A percentile compares a stretch with the other conserved stretches of the same genome.
phyloP scores from a whole-genome alignment of 352 stramenopile species.

The Globisporangium nodosum region DNA sequence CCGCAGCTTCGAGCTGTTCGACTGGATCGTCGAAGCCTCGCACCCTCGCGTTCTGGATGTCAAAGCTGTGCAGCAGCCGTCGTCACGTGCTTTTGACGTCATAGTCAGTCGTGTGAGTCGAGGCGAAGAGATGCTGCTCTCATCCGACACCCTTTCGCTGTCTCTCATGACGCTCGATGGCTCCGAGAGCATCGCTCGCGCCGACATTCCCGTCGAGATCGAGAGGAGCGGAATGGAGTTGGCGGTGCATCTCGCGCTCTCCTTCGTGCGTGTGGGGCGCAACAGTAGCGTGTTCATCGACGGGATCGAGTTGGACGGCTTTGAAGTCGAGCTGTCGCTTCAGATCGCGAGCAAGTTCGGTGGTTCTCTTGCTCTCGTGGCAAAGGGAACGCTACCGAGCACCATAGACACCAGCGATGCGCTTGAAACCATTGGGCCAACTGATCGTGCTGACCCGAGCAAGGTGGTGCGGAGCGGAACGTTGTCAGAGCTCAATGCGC shows the following conservation, averaged over 20 bases:
- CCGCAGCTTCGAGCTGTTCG: not conserved
- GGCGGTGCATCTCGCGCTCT: slow-evolving; percentile 2
- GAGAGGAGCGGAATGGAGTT: slow-evolving; percentile 5
- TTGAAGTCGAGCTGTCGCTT: slow-evolving; percentile 7
- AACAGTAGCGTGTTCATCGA: slow-evolving; percentile 5
- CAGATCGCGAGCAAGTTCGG: slow-evolving; percentile 2
- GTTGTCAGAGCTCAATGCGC: slow-evolving; percentile 11
- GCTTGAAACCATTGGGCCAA: not conserved
- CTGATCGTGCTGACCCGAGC: not conserved
- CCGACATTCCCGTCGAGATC: slow-evolving; percentile 5
- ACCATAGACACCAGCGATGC: not conserved
- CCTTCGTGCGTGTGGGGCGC: slow-evolving; percentile 6
- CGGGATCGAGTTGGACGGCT: slow-evolving; percentile 9
- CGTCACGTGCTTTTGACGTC: not conserved
- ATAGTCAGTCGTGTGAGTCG: slow-evolving; percentile 2
- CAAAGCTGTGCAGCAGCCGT: not conserved
- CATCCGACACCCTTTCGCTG: slow-evolving; percentile 4
- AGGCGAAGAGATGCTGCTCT: slow-evolving; percentile 4
- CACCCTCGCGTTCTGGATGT: slow-evolving; percentile 6
- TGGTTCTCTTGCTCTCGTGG: slow-evolving; percentile 4
- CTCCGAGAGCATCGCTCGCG: not conserved
- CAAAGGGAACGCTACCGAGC: not conserved
- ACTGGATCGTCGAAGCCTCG: slow-evolving; percentile 11
- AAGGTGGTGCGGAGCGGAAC: slow-evolving; percentile 2
- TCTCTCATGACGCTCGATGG: slow-evolving; percentile 2